These are phyloP conservation scores for Mycotypha africana DNA, from an alignment of 371 early-diverging fungal species.

Conservation along the genomic window DNA sequence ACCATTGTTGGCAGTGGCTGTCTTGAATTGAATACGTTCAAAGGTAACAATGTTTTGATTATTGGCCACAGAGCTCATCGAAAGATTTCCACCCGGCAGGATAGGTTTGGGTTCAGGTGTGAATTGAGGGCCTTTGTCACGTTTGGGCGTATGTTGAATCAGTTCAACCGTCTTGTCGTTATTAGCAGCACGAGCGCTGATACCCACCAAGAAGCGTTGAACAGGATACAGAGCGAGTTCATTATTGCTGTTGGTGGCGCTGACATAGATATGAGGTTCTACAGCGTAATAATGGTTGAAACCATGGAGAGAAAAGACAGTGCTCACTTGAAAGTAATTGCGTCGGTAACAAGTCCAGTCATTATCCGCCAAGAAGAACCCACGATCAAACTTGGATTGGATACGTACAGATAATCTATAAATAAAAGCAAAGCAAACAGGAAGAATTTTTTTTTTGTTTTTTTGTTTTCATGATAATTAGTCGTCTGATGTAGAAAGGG, in stretches of 20 bases:
- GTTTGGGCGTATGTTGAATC: too few species aligned
- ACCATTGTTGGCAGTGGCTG: conserved; percentile 88
- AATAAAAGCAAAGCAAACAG: too few species aligned
- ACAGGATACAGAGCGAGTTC: conserved; percentile 11
- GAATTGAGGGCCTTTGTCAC: conserved; percentile 77
- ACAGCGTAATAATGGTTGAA: conserved; percentile 27
- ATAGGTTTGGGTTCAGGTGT: conserved; percentile 53
- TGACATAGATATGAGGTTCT: conserved; percentile 42
- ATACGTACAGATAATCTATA: conserved; percentile 36
- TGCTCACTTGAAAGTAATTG: conserved; percentile 82
- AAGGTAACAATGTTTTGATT: conserved; percentile 55
- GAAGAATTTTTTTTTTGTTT: too few species aligned
- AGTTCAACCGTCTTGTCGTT: conserved; percentile 61
- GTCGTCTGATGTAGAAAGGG: conserved; percentile 1
- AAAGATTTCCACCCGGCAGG: conserved; percentile 42
- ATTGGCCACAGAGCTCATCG: conserved; percentile 24
- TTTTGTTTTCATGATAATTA: not conserved
- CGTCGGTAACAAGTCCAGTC: conserved; percentile 89
- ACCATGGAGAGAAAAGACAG: conserved; percentile 52
- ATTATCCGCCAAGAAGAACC: conserved; percentile 66
- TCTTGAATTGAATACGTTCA: conserved; percentile 85
- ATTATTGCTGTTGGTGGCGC: conserved; percentile 18
- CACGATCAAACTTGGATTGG: conserved; percentile 61
- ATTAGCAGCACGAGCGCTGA: conserved; percentile 51
- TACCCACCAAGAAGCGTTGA: conserved; percentile 54